A percentile compares a stretch with the other conserved stretches of the same genome.
These are phyloP conservation scores for Trypanosoma grayi DNA, from an alignment of 208 protist genomes.

Conservation along the genomic window DNA sequence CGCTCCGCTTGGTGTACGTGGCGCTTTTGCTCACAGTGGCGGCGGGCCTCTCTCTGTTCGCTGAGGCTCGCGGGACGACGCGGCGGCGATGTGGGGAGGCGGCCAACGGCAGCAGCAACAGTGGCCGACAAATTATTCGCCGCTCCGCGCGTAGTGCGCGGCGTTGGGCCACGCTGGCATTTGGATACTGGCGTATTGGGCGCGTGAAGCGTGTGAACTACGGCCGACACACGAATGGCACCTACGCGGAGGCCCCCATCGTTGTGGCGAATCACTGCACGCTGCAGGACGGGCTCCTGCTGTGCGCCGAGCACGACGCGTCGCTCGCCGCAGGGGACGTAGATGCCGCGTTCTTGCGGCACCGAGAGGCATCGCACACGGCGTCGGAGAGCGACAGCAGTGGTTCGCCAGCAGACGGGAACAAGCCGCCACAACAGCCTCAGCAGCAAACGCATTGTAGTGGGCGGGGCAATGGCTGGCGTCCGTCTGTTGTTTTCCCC, in stretches of 20 bases:
- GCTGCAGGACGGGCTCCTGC: conserved; percentile 7
- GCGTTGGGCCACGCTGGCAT: background rate
- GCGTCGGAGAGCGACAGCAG: background rate
- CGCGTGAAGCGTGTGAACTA: background rate
- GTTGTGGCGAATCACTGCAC: conserved; percentile 20
- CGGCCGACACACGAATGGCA: background rate
- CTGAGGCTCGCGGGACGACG: too few species aligned
- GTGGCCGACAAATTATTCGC: too few species aligned
- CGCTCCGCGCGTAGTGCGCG: background rate
- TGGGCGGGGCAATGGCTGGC: background rate
- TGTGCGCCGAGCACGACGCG: conserved; percentile 5
- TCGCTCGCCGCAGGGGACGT: background rate
- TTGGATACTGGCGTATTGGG: conserved; percentile 13
- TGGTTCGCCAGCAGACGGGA: too few species aligned
- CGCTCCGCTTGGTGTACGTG: conserved; percentile 6
- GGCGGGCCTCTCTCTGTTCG: too few species aligned
- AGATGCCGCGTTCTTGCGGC: background rate
- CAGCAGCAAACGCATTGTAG: background rate
- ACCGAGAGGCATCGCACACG: background rate
- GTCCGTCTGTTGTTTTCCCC: conserved; percentile 45
- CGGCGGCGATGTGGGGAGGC: too few species aligned
- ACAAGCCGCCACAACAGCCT: too few species aligned
- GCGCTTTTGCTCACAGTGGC: background rate
- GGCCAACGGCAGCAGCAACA: too few species aligned
- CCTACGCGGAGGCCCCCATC: background rate